A percentile compares a stretch with the other conserved stretches of the same genome.
phyloP scores from a whole-genome alignment of 345 rosid genomes.

The Acer yangbiense region DNA sequence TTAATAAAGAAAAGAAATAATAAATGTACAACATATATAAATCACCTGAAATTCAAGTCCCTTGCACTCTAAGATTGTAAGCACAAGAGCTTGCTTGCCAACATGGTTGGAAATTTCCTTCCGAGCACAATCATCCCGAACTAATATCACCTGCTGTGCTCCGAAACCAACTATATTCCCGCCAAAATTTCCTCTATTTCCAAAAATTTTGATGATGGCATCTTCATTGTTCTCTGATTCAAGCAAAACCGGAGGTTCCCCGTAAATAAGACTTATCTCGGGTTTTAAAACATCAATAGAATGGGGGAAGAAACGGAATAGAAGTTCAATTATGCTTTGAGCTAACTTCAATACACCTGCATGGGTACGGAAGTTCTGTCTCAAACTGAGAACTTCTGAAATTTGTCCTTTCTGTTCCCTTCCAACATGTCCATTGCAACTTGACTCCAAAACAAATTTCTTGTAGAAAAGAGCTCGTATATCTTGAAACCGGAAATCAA shows the following conservation, averaged over 20 bases:
- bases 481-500: conserved; percentile 58
- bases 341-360: conserved; percentile 51
- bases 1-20: too few species aligned
- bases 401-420: conserved; percentile 39
- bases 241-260: conserved; percentile 55
- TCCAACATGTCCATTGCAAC: not conserved
- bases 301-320: conserved; percentile 41
- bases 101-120: conserved; percentile 31
- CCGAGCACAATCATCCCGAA: conserved; percentile 40
- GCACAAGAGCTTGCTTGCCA: conserved; percentile 54
- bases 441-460: conserved; percentile 35
- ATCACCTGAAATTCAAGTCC: conserved; percentile 59
- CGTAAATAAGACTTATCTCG: conserved; percentile 44
- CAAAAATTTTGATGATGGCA: conserved; percentile 45
- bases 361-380: conserved; percentile 60
- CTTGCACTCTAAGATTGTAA: conserved; percentile 50
- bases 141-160: conserved; percentile 55
- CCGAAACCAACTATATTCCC: conserved; percentile 42
- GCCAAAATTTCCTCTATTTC: conserved; percentile 26
- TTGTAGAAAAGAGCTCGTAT: conserved; percentile 45
- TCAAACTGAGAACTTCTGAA: conserved; percentile 39
- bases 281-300: conserved; percentile 38
- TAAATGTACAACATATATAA: too few species aligned
- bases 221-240: conserved; percentile 33
- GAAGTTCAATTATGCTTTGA: conserved; percentile 52